These are phyloP conservation scores for Populus ilicifolia DNA, from an alignment of 345 rosid species.

Conservation along the genomic window DNA sequence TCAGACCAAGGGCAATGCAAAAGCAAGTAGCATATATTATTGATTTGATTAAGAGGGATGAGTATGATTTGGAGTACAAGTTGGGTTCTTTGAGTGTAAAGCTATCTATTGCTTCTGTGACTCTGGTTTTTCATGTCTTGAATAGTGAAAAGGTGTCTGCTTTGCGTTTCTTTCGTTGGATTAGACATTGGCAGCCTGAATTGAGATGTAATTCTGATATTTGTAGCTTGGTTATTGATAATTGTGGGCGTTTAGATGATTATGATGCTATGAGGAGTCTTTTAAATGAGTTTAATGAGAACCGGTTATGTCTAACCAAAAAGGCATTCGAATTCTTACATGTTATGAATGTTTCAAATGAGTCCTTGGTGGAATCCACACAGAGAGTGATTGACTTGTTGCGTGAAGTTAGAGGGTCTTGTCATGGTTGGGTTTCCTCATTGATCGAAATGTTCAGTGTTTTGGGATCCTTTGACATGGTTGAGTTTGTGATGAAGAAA, in stretches of 20 bases:
- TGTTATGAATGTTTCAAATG: constrained; percentile 20
- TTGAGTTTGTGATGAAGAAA: constrained; percentile 34
- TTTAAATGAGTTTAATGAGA: constrained; percentile 26
- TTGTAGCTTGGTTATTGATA: constrained; percentile 45
- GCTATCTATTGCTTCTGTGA: constrained; percentile 24
- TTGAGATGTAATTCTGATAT: constrained; percentile 25
- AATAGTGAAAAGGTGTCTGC: constrained; percentile 36
- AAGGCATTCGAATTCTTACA: constrained; percentile 44
- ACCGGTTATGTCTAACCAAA: constrained; percentile 22
- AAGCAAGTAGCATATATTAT: constrained; percentile 21
- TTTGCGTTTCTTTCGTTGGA: constrained; percentile 43
- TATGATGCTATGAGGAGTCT: constrained; percentile 25
- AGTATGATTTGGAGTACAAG: constrained; percentile 29
- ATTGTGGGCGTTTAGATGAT: constrained; percentile 49
- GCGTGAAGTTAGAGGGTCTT: constrained; percentile 37
- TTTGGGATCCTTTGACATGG: constrained; percentile 39
- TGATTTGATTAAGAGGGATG: constrained; percentile 25
- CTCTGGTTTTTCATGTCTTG: constrained; percentile 25
- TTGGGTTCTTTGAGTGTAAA: constrained; percentile 30
- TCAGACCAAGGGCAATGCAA: constrained; percentile 2
- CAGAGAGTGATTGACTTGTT: constrained; percentile 29
- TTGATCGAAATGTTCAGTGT: constrained; percentile 37
- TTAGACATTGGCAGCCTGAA: constrained; percentile 23
- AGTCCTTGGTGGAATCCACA: constrained; percentile 16
- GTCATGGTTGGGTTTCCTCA: constrained; percentile 29